Evolutionary conservation across 345 rosid species (phyloP).

Genomic region (Adansonia digitata): DNA sequence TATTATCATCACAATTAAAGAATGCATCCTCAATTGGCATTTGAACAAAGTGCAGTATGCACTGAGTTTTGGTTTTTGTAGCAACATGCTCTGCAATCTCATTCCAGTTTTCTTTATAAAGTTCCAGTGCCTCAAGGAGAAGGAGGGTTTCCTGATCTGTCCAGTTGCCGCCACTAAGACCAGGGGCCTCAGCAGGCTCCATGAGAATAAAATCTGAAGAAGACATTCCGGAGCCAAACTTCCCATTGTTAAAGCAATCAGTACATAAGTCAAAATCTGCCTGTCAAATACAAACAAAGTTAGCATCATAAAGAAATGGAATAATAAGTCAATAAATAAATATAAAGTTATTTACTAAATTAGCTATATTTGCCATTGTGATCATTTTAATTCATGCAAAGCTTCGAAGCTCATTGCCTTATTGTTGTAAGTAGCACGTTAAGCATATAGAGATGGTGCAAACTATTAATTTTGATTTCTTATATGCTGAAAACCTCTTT

Average conservation of each 20-base stretch:
- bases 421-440: neutral
- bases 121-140: conserved; percentile 95
- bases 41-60: conserved; percentile 95
- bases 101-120: conserved; percentile 92
- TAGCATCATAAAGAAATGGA: neutral
- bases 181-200: conserved; percentile 89
- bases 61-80: conserved; percentile 92
- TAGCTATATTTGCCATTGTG: neutral
- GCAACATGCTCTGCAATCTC: conserved; percentile 99
- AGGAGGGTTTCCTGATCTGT: conserved; percentile 99
- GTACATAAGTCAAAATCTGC: conserved; percentile 99
- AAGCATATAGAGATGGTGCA: neutral
- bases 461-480: neutral
- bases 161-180: conserved; percentile 86
- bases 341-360: neutral
- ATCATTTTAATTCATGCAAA: neutral
- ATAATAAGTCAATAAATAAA: neutral
- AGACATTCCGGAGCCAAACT: conserved; percentile 87
- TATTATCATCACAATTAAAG: conserved; percentile 44
- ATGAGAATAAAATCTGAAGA: conserved; percentile 92
- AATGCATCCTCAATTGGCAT: conserved; percentile 95
- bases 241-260: conserved; percentile 82
- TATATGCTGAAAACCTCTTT: no score
- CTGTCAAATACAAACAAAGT: conserved; percentile 48
- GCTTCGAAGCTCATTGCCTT: neutral